Base-by-base conservation (phyloP, 768 basidiomycete species). In the Termitomyces sp. region DNA sequence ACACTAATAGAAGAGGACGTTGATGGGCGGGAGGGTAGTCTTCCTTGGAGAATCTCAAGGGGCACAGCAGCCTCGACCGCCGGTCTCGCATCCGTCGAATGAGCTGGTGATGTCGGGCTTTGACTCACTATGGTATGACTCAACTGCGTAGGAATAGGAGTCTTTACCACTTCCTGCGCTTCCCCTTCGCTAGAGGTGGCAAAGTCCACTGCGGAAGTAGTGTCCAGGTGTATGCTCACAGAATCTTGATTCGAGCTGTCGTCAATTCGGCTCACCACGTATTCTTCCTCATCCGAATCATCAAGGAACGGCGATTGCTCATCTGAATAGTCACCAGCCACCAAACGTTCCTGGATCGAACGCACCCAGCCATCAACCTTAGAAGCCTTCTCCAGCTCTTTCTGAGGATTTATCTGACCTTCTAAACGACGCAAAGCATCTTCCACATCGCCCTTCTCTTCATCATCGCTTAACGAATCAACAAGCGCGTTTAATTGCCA, bases 331-430 rank as follows among this genome's bases (percentile, higher is more conserved):
- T 86, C 85, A 0, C 85, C 85, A 20, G 79, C 79, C 8, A 76
- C 80, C 70, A 88, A 73, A 29, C 90, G 79, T 51, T 86, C 80
- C 63, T 83, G 84, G 34, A 92, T 86, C 12, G 80, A 81, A 60
- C 81, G 81, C 49, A 92, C 84, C 92, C 92, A 93, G 3, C 84
- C 83, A 66, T 93, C 86, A 4, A 94, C 90, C 68, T 92, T 92
- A 49, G 78, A 78, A 36, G 81, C 81, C 64, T 87, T 91, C 62
- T 85, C 88, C 61, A 83, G 77, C 67, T 88, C 83, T 65, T 82
- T 80, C 59, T 84, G 76, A 0, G 81, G 81, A 68, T 92, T 92
- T 54, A 94, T 90, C 67, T 92, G 85, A 0, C 93, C 94, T 70
- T 96, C 93, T 39, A 97, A 79, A 13, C 88, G 77, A 24, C 81